phyloP scores from a whole-genome alignment of 176 grass and related monocot genomes.

The Hyparrhenia diplandra region DNA sequence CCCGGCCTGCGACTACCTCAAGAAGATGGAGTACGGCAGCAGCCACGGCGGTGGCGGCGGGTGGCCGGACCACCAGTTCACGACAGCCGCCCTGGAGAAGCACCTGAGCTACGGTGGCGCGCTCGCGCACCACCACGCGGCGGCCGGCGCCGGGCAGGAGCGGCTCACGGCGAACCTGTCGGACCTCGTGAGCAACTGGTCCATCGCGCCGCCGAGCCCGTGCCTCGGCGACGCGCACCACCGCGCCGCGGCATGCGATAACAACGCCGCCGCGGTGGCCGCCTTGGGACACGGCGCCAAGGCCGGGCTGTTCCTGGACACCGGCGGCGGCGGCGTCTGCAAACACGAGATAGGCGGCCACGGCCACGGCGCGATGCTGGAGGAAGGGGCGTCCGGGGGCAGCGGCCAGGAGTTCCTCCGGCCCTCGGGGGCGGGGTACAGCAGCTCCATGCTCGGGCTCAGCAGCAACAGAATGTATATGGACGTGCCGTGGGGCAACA shows the following conservation, averaged over 20 bases:
- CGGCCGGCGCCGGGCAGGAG: too few relatives aligned
- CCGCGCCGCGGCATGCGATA: slow-evolving; percentile 10
- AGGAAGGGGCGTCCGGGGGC: slow-evolving; percentile 8
- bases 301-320: slow-evolving; percentile 22
- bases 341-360: slow-evolving; percentile 47
- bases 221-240: slow-evolving; percentile 11
- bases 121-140: slow-evolving; percentile 11
- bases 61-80: slow-evolving; percentile 43
- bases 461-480: slow-evolving; percentile 56
- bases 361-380: slow-evolving; percentile 7
- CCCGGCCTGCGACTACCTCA: slow-evolving; percentile 82
- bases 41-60: neutral
- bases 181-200: slow-evolving; percentile 84
- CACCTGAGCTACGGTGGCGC: slow-evolving; percentile 18
- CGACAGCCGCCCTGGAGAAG: slow-evolving; percentile 36
- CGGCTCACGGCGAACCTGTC: slow-evolving; percentile 61
- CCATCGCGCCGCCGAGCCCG: slow-evolving; percentile 65
- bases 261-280: neutral
- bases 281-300: slow-evolving; percentile 22
- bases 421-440: slow-evolving; percentile 10
- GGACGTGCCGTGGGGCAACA: slow-evolving; percentile 63
- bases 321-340: slow-evolving; percentile 14
- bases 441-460: slow-evolving; percentile 53
- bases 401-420: slow-evolving; percentile 29
- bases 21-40: slow-evolving; percentile 61